Conservation (phyloP, 2,329 filamentous ascomycete genomes). For the Cryphonectria radicalis region DNA sequence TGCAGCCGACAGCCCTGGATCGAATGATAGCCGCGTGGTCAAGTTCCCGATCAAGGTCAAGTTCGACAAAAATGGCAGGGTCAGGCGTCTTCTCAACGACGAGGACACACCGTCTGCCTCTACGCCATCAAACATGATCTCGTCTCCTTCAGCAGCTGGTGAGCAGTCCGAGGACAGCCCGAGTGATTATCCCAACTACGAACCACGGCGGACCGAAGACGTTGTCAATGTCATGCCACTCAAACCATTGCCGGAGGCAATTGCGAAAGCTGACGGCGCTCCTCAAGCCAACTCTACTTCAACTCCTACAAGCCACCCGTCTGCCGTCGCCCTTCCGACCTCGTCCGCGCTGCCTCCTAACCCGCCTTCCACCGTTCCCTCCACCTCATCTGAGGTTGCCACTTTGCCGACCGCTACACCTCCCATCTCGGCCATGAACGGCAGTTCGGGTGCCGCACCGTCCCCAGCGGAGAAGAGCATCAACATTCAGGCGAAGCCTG, state of each 20-base stretch:
- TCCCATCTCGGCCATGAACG: background rate
- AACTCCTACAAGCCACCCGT: background rate
- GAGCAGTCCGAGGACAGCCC: conserved; percentile 21
- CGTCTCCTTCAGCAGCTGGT: conserved; percentile 17
- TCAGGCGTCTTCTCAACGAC: conserved; percentile 38
- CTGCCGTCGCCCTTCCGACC: background rate
- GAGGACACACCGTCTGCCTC: conserved; percentile 35
- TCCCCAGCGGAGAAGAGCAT: background rate
- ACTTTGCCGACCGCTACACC: background rate
- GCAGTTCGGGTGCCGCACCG: conserved; percentile 3
- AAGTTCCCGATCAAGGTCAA: conserved; percentile 64
- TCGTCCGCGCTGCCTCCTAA: background rate
- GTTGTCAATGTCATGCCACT: conserved; percentile 28
- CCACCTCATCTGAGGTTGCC: background rate
- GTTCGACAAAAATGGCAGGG: conserved; percentile 42
- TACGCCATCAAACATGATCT: conserved; percentile 25
- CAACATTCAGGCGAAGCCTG: conserved; percentile 9
- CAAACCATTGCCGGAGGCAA: conserved; percentile 9
- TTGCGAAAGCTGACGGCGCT: background rate
- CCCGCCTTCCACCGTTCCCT: background rate
- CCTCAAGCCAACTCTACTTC: background rate
- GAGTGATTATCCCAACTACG: conserved; percentile 23
- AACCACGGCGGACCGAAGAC: conserved; percentile 26
- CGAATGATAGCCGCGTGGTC: conserved; percentile 69
- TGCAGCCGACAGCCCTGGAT: conserved; percentile 34